phyloP scores from a whole-genome alignment of 208 protist species.

The Acanthamoeba royreba region DNA sequence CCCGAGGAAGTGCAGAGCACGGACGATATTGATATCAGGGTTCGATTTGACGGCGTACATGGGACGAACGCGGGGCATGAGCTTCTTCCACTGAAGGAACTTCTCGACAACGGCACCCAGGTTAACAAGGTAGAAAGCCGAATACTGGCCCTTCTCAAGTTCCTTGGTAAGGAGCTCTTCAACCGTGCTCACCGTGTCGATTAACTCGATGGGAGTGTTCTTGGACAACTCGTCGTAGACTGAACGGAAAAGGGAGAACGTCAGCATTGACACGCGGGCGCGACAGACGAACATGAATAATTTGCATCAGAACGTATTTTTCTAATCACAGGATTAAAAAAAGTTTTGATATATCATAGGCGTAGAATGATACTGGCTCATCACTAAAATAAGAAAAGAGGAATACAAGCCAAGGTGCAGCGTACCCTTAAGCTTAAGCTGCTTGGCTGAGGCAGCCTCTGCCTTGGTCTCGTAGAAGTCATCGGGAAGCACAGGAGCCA shows the following conservation, averaged over 20 bases:
- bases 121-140: conserved; percentile 69
- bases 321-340: not conserved
- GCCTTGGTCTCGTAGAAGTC: not conserved
- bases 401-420: not conserved
- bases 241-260: not conserved
- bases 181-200: not conserved
- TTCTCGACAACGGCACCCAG: conserved; percentile 56
- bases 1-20: conserved; percentile 69
- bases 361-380: not conserved
- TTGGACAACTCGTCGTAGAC: not conserved
- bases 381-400: not conserved
- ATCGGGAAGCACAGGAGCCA: not conserved
- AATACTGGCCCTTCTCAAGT: not conserved
- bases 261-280: no score
- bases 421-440: not conserved
- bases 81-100: conserved; percentile 42
- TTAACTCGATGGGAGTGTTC: not conserved
- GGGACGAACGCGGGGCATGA: conserved; percentile 67
- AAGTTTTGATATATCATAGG: not conserved
- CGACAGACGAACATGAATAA: no score
- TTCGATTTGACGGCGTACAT: conserved; percentile 87
- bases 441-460: not conserved
- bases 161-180: not conserved
- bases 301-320: not conserved
- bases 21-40: conserved; percentile 75